Evolutionary conservation across 1,284 basidiomycete species (phyloP), one percentile per base, ranked within the genome.

Genomic region (Cerioporus squamosus): DNA sequence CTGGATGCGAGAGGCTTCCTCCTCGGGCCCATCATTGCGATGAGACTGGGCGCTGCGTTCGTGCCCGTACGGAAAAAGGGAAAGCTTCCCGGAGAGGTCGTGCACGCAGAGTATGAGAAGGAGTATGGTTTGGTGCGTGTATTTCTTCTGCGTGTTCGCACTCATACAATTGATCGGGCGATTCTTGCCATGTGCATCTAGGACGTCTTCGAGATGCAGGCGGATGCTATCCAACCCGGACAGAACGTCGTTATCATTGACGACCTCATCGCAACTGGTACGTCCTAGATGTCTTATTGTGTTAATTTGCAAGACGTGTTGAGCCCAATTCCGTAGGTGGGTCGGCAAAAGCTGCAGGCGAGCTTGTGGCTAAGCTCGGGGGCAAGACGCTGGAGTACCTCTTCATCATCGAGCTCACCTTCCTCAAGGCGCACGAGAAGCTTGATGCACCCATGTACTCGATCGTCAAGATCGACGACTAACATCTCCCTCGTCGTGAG

Each of bases 1-100:
- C 83, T 99, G 44, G 97, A 99, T 74, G 97, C 97, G 18, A 85
- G 97, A 58, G 97, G 97, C 8, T 99, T 99, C 81, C 83, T 99
- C 51, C 78, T 99, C 17, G 97, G 96, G 1, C 97, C 97, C 4
- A 84, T 94, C 66, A 86, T 99, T 68, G 97, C 97, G 10, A 79
- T 95, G 69, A 82, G 97, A 56, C 80, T 99, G 38, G 94, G 94
- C 23, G 95, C 95, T 2, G 94, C 94, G 10, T 99, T 99, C 68
- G 95, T 98, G 1, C 96, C 97, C 20, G 95, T 99, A 22, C 84
- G 97, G 62, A 99, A 99, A 79, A 80, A 79, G 62, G 97, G 96
- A 15, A 99, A 99, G 76, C 83, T 99, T 24, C 97, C 97, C 5
- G 97, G 97, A 51, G 74, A 87, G 62, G 93, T 90, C 71, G 84